Percentiles rank a stretch among this genome's conserved stretches.
These are phyloP conservation scores for Vigna angularis DNA, from an alignment of 306 rosid genomes.

Conservation along the genomic window DNA sequence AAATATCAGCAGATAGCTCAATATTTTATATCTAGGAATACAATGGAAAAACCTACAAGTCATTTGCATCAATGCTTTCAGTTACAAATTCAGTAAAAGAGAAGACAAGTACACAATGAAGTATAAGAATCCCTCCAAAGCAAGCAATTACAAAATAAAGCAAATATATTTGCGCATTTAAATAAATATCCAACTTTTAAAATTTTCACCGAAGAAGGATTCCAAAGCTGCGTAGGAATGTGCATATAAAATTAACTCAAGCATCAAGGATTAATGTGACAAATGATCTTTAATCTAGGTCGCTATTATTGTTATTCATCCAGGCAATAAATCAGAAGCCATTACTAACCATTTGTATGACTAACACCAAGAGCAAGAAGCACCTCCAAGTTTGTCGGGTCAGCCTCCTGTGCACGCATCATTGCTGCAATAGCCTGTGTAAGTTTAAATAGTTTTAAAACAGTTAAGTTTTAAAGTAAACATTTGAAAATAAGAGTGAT, in stretches of 20 bases:
- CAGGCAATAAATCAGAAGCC: constrained; percentile 33
- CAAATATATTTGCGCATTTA: constrained; percentile 27
- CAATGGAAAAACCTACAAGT: constrained; percentile 33
- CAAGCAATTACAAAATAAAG: constrained; percentile 11
- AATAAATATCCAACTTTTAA: constrained; percentile 26
- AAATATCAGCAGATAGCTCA: constrained; percentile 37
- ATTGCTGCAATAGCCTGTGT: constrained; percentile 97
- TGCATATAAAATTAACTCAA: constrained; percentile 5
- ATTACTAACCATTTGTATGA: constrained; percentile 92
- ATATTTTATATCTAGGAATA: constrained; percentile 28
- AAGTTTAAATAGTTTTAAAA: constrained; percentile 13
- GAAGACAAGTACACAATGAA: constrained; percentile 17
- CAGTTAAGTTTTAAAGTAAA: constrained; percentile 37
- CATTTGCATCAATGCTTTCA: constrained; percentile 36
- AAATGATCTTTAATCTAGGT: constrained; percentile 25
- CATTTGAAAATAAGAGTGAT: not conserved
- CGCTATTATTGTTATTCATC: constrained; percentile 15
- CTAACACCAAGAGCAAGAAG: constrained; percentile 99
- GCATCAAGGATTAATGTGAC: constrained; percentile 28
- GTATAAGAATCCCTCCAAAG: constrained; percentile 28
- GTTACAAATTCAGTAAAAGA: constrained; percentile 35
- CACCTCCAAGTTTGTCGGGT: constrained; percentile 95
- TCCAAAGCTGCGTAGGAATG: not conserved
- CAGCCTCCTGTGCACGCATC: constrained; percentile 98
- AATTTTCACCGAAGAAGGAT: constrained; percentile 27